Evolutionary conservation across 306 rosid genomes (phyloP), one percentile per base, ranked within the genome.

Genomic region (Pyrus betulifolia): DNA sequence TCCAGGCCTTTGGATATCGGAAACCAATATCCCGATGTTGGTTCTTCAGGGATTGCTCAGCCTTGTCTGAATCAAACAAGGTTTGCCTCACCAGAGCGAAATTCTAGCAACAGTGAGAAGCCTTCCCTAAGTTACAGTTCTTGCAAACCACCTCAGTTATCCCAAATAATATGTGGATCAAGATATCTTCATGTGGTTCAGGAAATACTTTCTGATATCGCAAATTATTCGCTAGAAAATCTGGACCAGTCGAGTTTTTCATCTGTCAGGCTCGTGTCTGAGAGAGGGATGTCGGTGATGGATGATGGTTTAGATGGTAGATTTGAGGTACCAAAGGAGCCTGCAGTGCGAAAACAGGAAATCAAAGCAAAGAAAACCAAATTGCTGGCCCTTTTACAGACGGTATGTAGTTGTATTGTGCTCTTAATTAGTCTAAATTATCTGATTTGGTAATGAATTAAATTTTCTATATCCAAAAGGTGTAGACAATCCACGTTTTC

Each of bases 171-270:
- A 59, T 69, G 80, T 35, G 96, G 89, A 74, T 95, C 98, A 2
- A 86, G 82, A 76, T 95, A 90, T 84, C 94, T 95, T 38, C 74
- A 74, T 6, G 95, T 82, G 45, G 80, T 88, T 72, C 98, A 90
- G 81, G 97, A 92, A 21, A 82, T 89, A 70, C 93, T 95, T 30
- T 85, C 92, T 69, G 93, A 92, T 71, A 82, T 92, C 69, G 95
- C 96, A 49, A 81, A 82, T 65, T 88, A 80, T 82, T 82, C 98
- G 4, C 82, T 89, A 61, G 93, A 88, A 58, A 87, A 82, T 76
- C 63, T 86, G 8, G 90, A 84, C 58, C 82, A 78, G 46, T 51
- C 80, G 3, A 77, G 83, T 33, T 70, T 57, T 74, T 79, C 86
- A 10, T 80, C 79, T 40, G 46, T 82, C 14, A 67, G 76, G 59